These are phyloP conservation scores for Dunaliella sp. DNA, from an alignment of 139 green algal genomes.

Conservation along the genomic window DNA sequence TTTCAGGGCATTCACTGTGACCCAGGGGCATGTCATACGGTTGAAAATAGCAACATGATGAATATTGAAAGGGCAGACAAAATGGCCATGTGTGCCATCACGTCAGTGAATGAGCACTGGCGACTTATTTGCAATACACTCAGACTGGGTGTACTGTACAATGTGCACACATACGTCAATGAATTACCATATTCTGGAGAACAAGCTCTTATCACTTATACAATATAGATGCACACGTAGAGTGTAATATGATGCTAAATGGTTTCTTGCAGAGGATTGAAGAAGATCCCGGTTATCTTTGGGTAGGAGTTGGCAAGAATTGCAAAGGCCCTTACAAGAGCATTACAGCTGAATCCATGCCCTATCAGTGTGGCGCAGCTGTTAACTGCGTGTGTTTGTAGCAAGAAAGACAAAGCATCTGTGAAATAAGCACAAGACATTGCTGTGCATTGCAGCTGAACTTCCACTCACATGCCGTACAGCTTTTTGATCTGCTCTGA, in stretches of 20 bases:
- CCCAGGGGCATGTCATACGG: no score
- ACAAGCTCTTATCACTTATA: no score
- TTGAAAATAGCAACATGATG: background rate
- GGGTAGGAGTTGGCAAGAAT: background rate
- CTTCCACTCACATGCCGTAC: conserved; percentile 19
- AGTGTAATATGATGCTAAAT: no score
- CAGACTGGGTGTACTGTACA: no score
- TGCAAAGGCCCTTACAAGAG: background rate
- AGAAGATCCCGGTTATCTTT: background rate
- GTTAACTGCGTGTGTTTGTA: no score
- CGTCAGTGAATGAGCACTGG: no score
- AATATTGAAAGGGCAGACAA: background rate
- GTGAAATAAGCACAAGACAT: background rate
- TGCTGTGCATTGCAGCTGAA: background rate
- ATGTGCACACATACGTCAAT: no score
- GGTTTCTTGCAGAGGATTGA: background rate
- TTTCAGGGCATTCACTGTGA: no score
- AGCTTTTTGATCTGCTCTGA: conserved; percentile 7
- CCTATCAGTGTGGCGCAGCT: background rate
- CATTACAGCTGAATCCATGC: background rate
- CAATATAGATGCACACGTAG: no score
- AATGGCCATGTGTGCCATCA: no score
- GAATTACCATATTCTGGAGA: no score
- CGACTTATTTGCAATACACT: no score
- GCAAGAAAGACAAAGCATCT: background rate